Evolutionary conservation across 768 basidiomycete species (phyloP), one percentile per base, ranked within the genome.

Genomic region (Exsudoporus frostii): DNA sequence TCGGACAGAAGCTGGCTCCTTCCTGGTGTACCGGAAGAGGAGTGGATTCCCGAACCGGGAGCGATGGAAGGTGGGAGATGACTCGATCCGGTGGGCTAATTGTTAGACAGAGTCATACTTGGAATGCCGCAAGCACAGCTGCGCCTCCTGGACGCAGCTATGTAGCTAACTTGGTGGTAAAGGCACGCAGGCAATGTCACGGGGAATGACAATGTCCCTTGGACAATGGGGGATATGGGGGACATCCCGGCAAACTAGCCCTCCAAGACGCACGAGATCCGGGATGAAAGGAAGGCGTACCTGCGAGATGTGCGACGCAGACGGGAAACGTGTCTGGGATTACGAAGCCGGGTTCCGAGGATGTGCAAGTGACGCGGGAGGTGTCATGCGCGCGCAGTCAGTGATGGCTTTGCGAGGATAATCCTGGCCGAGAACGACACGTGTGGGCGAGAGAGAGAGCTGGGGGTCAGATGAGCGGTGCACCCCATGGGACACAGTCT

Each of bases 191-290:
- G 37, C 41, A 29, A 27, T 15, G 34, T n/a, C 5, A 22, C 9
- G n/a, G 25, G 29, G 33, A 36, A 42, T 38, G 47, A 57, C 36
- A 19, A 29, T 38, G 20, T 29, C 3, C 20, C 2, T 29, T 43
- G 25, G 30, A 38, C 14, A 4, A 24, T 53, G 27, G 55, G 56
- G 39, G 51, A 59, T 58, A 58, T 45, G 34, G 56, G 17, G 57
- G 56, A 36, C 4, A 19, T n/a, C 19, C n/a, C 29, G 39, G 39
- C 17, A 10, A 45, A 32, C 6, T 34, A 39, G 48, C 1, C n/a
- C 5, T 27, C 33, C 25, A 20, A 8, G 32, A 33, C 27, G 45
- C 0, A 9, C 37, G 46, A 59, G 57, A 53, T 58, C 57, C 57
- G 57, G 36, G 22, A 50, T 45, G 30, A 49, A 49, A n/a, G 2